These are phyloP conservation scores for Liquidambar formosana DNA, from an alignment of 164 flowering plant genomes.

Conservation along the genomic window DNA sequence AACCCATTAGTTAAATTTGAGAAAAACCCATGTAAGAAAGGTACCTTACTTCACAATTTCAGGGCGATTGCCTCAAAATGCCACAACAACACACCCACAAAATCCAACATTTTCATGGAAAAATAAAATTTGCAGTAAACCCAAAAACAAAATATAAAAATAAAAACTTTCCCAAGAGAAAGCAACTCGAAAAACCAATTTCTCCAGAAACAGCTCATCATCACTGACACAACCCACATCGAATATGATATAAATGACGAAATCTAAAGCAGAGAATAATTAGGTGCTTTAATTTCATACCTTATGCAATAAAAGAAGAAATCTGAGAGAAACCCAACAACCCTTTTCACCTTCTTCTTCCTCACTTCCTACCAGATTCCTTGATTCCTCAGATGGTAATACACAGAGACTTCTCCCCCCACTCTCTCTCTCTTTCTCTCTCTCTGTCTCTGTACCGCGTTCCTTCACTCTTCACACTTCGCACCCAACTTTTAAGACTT, in stretches of 20 bases:
- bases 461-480: conserved; percentile 6
- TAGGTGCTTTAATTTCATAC: not conserved
- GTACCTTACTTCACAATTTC: too few species aligned
- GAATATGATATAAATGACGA: not conserved
- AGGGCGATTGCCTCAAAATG: too few species aligned
- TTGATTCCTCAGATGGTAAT: conserved; percentile 32
- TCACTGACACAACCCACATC: not conserved
- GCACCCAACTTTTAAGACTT: not conserved
- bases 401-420: conserved; percentile 1
- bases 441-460: not conserved
- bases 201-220: too few species aligned
- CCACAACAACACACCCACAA: too few species aligned
- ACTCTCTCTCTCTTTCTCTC: not conserved
- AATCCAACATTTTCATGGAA: too few species aligned
- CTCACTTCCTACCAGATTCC: conserved; percentile 27
- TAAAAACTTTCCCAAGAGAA: too few species aligned
- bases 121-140: too few species aligned
- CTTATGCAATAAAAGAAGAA: conserved; percentile 5
- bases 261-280: not conserved
- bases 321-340: conserved; percentile 7
- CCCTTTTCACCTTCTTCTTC: conserved; percentile 4
- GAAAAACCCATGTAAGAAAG: too few species aligned
- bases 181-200: too few species aligned
- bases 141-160: too few species aligned
- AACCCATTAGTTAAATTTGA: too few species aligned